Evolutionary conservation across 768 basidiomycete species (phyloP).

Genomic region (Pulveroboletus sp.): DNA sequence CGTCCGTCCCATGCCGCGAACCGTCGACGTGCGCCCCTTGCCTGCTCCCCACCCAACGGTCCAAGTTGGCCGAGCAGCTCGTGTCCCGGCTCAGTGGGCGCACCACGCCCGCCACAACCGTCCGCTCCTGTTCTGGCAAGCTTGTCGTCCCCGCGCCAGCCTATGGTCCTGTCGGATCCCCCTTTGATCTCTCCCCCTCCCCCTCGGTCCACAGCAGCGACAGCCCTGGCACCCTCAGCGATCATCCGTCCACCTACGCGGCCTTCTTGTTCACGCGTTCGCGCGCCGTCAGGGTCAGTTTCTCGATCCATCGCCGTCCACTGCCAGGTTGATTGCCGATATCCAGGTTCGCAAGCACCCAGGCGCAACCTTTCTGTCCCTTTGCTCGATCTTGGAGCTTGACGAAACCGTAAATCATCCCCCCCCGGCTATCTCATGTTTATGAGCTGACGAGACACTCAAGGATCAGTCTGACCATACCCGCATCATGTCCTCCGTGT

Average conservation of each 20-base stretch:
- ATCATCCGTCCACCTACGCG: slow-evolving; percentile 17
- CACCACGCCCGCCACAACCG: neutral
- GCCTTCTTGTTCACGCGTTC: slow-evolving; percentile 49
- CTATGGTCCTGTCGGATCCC: slow-evolving; percentile 21
- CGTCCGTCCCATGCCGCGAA: slow-evolving; percentile 6
- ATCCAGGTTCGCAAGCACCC: slow-evolving; percentile 25
- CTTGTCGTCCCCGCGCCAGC: neutral
- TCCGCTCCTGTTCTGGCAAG: slow-evolving; percentile 1
- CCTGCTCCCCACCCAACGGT: neutral
- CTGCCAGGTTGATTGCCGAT: neutral
- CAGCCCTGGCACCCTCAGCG: slow-evolving; percentile 7
- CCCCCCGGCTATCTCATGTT: neutral
- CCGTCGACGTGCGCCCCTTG: neutral
- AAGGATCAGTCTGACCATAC: slow-evolving; percentile 11
- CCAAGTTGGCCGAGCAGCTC: slow-evolving; percentile 6
- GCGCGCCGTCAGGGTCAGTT: slow-evolving; percentile 50
- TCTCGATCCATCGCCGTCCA: too few relatives aligned
- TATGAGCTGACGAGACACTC: slow-evolving; percentile 5
- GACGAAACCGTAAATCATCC: slow-evolving; percentile 16
- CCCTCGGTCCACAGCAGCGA: slow-evolving; percentile 7
- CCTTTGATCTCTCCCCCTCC: slow-evolving; percentile 30
- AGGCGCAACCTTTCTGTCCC: slow-evolving; percentile 18
- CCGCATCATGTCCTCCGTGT: slow-evolving; percentile 28
- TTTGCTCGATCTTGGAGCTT: slow-evolving; percentile 24
- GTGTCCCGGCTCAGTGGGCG: neutral